Evolutionary conservation across 2,329 filamentous ascomycete genomes (phyloP), one percentile per base, ranked within the genome.

Genomic region (Diaporthe humulicola): DNA sequence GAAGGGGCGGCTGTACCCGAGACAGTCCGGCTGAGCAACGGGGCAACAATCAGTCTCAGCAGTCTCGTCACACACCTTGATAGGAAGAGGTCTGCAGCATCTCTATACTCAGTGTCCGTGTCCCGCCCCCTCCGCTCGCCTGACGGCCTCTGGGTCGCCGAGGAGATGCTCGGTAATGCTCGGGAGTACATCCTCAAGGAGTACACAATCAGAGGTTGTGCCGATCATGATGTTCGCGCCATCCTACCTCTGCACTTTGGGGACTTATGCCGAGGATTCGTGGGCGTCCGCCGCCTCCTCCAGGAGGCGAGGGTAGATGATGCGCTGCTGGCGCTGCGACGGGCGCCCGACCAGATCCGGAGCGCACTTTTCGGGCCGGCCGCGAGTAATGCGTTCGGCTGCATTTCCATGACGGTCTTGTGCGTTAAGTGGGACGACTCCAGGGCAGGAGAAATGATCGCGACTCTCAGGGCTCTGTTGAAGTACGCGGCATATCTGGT

Each of bases 371-470:
- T 15, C 3, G 45, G 30, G 22, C 19, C 33, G 14, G 33, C 33
- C 6, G 33, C 50, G 30, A 38, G 50, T 15, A 67, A 67, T 22
- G 30, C 64, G 1, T 52, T 38, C 4, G 45, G 45, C 14, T 52
- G 64, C 22, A 52, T 67, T 2, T 67, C n/a, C 30, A 50, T 67
- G 30, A 52, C 64, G 22, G 64, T 67, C 1, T 14, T 67, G 64
- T 67, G 64, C 28, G n/a, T 67, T 0, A 52, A 38, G 30, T 67
- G 64, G 64, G 19, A 67, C 42, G 61, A 67, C 19, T 67, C 61
- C 2, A 36, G 14, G 42, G 30, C 14, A 6, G 45, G 17, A 22
- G 3, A 36, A 22, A 38, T 67, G 45, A 67, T 38, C n/a, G 28
- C 45, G 7, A 40, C 45, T 6, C 64, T 67, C 7, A 19, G 33